Evolutionary conservation across 129 eudicot species (phyloP).

Genomic region (Flaveria ramosissima): DNA sequence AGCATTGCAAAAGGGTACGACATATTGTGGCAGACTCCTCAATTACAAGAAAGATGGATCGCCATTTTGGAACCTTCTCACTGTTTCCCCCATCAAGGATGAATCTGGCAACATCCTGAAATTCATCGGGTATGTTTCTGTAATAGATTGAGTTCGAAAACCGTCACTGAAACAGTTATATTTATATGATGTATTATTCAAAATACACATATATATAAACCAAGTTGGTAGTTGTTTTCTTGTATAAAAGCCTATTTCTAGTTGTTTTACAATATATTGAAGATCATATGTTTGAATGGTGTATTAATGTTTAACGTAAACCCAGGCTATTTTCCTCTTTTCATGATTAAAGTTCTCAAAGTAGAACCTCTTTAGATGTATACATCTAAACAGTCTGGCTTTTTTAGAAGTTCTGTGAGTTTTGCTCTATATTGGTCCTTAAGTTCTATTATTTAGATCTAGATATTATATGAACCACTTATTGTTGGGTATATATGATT

Average conservation of each 20-base stretch:
- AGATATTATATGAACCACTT: not conserved
- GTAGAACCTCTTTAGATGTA: too few relatives aligned
- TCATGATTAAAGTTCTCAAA: too few relatives aligned
- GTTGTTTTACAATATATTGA: not conserved
- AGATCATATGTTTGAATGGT: too few relatives aligned
- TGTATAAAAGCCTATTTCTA: too few relatives aligned
- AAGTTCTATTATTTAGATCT: not conserved
- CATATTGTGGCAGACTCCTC: conserved; percentile 83
- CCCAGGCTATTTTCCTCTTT: not conserved
- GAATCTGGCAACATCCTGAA: conserved; percentile 88
- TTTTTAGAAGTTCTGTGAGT: too few relatives aligned
- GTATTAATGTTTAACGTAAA: too few relatives aligned
- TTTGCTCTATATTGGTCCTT: too few relatives aligned
- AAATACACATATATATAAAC: not conserved
- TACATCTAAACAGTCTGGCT: too few relatives aligned
- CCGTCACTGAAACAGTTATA: not conserved
- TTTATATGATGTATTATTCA: too few relatives aligned
- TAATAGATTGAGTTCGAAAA: not conserved
- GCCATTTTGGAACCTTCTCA: conserved; percentile 95
- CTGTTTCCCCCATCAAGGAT: conserved; percentile 94
- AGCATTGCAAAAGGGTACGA: conserved; percentile 64
- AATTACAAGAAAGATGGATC: conserved; percentile 96
- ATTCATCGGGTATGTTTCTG: conserved; percentile 71
- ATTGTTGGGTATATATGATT: not conserved
- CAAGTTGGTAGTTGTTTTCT: not conserved